A percentile compares a stretch with the other conserved stretches of the same genome.
These are phyloP conservation scores for Flaveria ramosissima DNA, from an alignment of 129 eudicot species.

Conservation along the genomic window DNA sequence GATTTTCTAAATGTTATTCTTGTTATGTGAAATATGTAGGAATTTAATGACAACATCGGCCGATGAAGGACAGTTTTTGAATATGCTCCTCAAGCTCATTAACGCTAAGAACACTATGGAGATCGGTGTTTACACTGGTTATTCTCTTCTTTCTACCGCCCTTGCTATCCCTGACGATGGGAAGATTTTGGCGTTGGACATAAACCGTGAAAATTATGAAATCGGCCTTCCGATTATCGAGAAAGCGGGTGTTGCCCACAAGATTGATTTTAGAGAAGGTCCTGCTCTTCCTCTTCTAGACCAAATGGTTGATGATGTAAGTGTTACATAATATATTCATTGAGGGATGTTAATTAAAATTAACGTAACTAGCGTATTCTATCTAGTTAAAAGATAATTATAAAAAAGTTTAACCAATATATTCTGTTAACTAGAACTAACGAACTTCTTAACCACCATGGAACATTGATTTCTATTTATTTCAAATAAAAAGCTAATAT, in stretches of 20 bases:
- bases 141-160: slow-evolving; percentile 59
- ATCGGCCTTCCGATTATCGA: slow-evolving; percentile 40
- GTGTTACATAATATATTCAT: neutral
- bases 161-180: slow-evolving; percentile 60
- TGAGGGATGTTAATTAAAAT: no score
- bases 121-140: slow-evolving; percentile 59
- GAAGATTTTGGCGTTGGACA: slow-evolving; percentile 44
- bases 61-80: slow-evolving; percentile 60
- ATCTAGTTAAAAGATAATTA: no score
- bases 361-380: no score
- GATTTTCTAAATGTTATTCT: slow-evolving; percentile 3
- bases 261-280: slow-evolving; percentile 44
- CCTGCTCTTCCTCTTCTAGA: slow-evolving; percentile 40
- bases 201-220: slow-evolving; percentile 34
- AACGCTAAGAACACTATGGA: slow-evolving; percentile 57
- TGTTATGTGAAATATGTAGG: slow-evolving; percentile 28
- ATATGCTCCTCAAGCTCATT: slow-evolving; percentile 45
- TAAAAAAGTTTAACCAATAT: no score
- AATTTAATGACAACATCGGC: slow-evolving; percentile 61
- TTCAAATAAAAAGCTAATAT: neutral
- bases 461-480: neutral
- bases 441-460: neutral
- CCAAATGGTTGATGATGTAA: slow-evolving; percentile 32
- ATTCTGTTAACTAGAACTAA: no score
- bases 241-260: slow-evolving; percentile 40